Conservation (phyloP, 2,329 filamentous ascomycete genomes). For the Phoma sp. region DNA sequence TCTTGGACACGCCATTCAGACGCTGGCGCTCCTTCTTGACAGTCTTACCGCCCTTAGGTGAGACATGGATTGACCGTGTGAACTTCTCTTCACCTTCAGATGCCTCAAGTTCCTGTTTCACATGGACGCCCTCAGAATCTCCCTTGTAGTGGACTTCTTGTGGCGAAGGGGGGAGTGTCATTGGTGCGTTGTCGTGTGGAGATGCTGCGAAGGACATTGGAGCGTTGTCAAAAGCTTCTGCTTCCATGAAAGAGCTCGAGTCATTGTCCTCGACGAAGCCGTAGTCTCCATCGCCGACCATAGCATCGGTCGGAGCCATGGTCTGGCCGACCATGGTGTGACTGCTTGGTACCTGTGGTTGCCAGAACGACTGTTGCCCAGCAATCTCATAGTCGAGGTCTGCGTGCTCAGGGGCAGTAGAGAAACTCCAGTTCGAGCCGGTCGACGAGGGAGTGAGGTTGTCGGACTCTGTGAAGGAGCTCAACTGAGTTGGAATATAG, state of each 20-base stretch:
- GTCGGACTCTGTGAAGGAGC: conserved; percentile 2
- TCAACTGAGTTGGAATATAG: conserved; percentile 13
- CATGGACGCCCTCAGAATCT: too few relatives aligned
- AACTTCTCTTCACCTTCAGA: conserved; percentile 23
- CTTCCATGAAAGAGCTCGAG: conserved; percentile 13
- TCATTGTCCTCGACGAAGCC: conserved; percentile 3
- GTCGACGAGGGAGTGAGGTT: conserved; percentile 5
- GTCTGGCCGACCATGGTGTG: conserved; percentile 7
- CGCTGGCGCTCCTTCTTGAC: conserved; percentile 30
- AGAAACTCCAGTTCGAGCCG: conserved; percentile 15
- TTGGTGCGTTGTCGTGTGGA: conserved; percentile 21
- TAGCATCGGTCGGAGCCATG: conserved; percentile 20
- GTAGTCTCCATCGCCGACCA: conserved; percentile 25
- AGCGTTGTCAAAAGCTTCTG: conserved; percentile 11
- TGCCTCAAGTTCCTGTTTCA: conserved; percentile 33
- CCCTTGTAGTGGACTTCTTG: too few relatives aligned
- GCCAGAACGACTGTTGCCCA: conserved; percentile 12
- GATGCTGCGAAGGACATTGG: conserved; percentile 10
- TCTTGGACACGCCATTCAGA: conserved; percentile 13
- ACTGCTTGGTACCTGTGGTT: conserved; percentile 1
- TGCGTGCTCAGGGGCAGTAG: conserved; percentile 4
- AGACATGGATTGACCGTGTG: conserved; percentile 31
- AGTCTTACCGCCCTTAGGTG: conserved; percentile 35
- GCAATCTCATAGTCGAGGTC: conserved; percentile 7
- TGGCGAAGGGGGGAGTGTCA: conserved; percentile 19